Base-by-base conservation (phyloP, 2,329 filamentous ascomycete genomes). In the Aspergillus latus region DNA sequence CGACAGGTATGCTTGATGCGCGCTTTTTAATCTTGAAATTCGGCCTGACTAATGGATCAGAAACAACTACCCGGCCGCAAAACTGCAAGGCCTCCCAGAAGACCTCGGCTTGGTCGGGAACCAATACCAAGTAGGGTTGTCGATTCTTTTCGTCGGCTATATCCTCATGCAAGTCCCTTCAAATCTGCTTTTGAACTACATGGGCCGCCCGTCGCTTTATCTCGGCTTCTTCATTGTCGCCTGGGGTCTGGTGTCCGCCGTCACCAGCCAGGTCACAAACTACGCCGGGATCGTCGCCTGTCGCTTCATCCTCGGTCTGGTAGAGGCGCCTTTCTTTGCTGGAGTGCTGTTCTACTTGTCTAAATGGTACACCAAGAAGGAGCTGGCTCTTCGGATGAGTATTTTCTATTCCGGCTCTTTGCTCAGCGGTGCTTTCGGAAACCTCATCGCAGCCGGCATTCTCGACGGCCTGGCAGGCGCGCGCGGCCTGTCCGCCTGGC, bases 381-480 rank as follows among this genome's bases (percentile, higher is more conserved):
- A 83, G 56, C 66, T 83, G 13, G 76, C 76, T 2, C 72, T 80
- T 42, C 75, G 81, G 4, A 81, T 78, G 61, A 76, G 76, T n/a
- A 75, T 82, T 43, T 76, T 83, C 53, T 83, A 81, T 64, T 78
- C 78, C 3, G 80, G 79, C 3, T 78, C 75, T 1, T 67, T 82
- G 16, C 72, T 83, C 30, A 76, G 75, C 50, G 78, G 70, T 45
- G 80, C 80, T 1, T 83, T 83, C 61, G 79, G 79, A n/a, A 80
- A 78, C 16, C 71, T 83, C 28, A 80, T 84, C 49, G 80, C 78
- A 6, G 81, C 81, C 2, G 80, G 78, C 3, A 81, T 82, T 30
- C 69, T 79, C 5, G 63, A 69, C 21, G 76, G 76, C 4, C 66
- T 77, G 30, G 65, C 64, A 2, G 70, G 72, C 3, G 57, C 62